Base-by-base conservation (phyloP, 345 rosid genomes). In the Syzygium grande region DNA sequence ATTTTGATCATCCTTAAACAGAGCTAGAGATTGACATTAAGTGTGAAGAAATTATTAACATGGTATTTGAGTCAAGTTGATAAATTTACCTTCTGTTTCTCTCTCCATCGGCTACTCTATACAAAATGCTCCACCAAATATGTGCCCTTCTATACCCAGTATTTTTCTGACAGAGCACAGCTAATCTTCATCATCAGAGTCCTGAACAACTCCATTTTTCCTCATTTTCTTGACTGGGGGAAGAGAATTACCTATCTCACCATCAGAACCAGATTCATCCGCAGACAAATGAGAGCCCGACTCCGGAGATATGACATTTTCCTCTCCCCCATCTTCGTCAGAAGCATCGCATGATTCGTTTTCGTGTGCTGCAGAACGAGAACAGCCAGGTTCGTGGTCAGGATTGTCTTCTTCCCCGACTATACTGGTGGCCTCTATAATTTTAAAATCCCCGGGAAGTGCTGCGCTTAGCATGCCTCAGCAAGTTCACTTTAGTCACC, bases 391-490 rank as follows among this genome's bases (percentile, higher is more conserved):
- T 84, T 51, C 61, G 1, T 17, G 52, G 58, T 84, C 84, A 34
- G 84, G 84, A 88, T 77, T 86, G 52, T 84, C 73, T 14, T 68
- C 84, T 25, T 84, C 84, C 41, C 79, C n/a, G 54, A 77, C 49
- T 87, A n/a, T 7, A 80, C 90, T 14, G 88, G 84, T 34, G 80
- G 80, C 80, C 84, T 91, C 97, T 90, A 95, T 86, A 86, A 96
- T 96, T 89, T 89, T 96, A 91, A 96, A 96, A 87, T 96, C 99
- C 99, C 85, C 98, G 88, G 38, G 97, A 90, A 9, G 94, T 96
- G 92, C 99, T 96, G 68, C 98, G 95, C 93, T 96, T 96, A 85
- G 97, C 99, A 77, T 96, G 91, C 93, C 92, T 93, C 92, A 95
- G 86, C 86, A 96, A 91, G 89, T 96, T 96, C 56, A 95, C 86